phyloP scores from a whole-genome alignment of 2,329 filamentous ascomycete genomes.

The Neoascochyta sp. region DNA sequence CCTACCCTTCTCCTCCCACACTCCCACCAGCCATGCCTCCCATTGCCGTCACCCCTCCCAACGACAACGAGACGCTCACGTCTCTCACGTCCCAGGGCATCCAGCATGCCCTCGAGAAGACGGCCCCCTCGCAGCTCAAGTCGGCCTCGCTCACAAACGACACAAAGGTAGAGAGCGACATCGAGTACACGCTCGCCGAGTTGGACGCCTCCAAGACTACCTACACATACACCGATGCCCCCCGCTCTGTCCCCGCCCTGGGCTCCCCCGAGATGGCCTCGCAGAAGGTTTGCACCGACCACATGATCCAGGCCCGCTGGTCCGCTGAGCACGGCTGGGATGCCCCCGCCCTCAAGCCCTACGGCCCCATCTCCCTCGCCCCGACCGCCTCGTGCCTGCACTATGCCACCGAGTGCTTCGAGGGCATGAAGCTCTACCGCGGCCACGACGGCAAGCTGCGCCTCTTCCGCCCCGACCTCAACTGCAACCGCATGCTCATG shows the following conservation, averaged over 20 bases:
- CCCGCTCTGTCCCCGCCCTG: constrained; percentile 42
- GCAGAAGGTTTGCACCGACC: constrained; percentile 64
- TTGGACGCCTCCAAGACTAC: constrained; percentile 46
- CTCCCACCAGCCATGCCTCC: constrained; percentile 23
- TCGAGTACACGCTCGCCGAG: constrained; percentile 29
- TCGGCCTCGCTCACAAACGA: constrained; percentile 21
- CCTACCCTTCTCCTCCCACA: background rate
- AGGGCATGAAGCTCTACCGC: constrained; percentile 73
- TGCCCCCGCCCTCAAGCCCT: constrained; percentile 69
- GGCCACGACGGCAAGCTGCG: constrained; percentile 67
- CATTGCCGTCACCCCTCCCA: constrained; percentile 32
- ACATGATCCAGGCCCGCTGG: constrained; percentile 80
- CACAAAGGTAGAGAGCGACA: constrained; percentile 9
- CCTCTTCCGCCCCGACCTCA: constrained; percentile 72
- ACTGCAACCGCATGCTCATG: constrained; percentile 61
- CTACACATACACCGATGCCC: constrained; percentile 40
- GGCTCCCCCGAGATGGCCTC: constrained; percentile 40
- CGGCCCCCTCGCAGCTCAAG: constrained; percentile 29
- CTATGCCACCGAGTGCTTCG: constrained; percentile 90
- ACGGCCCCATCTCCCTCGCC: constrained; percentile 72
- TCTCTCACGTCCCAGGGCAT: constrained; percentile 34
- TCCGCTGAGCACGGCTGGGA: constrained; percentile 64
- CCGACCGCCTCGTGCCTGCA: constrained; percentile 78
- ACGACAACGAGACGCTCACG: constrained; percentile 22
- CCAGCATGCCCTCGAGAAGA: constrained; percentile 26